Evolutionary conservation across 495 filamentous ascomycete genomes (phyloP), one percentile per base, ranked within the genome.

Genomic region (Lichina pygmaea): DNA sequence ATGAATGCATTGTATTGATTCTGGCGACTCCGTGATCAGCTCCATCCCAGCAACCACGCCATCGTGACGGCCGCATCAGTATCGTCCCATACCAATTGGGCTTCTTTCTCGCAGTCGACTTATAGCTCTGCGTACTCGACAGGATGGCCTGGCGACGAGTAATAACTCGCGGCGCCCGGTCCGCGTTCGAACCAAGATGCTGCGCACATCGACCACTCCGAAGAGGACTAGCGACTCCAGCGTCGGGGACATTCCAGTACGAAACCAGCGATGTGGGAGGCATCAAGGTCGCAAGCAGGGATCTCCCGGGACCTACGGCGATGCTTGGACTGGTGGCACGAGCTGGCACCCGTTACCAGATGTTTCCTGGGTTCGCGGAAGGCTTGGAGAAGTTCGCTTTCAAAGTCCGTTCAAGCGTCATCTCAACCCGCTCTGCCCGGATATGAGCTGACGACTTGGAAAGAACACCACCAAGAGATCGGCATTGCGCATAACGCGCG

Each of bases 381-480:
- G 86, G 78, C 31, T 66, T 99, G 51, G 78, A 89, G 64, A 75
- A 81, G 57, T 95, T 82, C 62, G 85, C 89, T 47, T 99, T 93
- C 78, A 86, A 89, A 79, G 89, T 89, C 58, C 49, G 75, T 67
- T 37, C 9, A 0, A 42, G 42, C 10, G 16, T 10, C 24, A 24
- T 24, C 24, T 24, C 24, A 24, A 24, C 24, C 24, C 24, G 24
- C 17, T 44, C 12, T 45, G 11, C 12, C 33, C 43, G 12, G 9
- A 38, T 10, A 41, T 15, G 12, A 17, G 32, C 17, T 41, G 44
- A 10, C 33, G 4, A 38, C 36, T 1, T 2, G 5, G 11, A 39
- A 39, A 97, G 91, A 78, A 73, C 60, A 95, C 89, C 53, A 56
- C 73, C 42, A 79, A 75, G 58, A 80, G 89, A 55, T 80, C 83